Percentiles rank a stretch among this genome's conserved stretches.
Evolutionary conservation across 192 early-diverging fungal species (phyloP).

Genomic region (Haplosporangium gracile): DNA sequence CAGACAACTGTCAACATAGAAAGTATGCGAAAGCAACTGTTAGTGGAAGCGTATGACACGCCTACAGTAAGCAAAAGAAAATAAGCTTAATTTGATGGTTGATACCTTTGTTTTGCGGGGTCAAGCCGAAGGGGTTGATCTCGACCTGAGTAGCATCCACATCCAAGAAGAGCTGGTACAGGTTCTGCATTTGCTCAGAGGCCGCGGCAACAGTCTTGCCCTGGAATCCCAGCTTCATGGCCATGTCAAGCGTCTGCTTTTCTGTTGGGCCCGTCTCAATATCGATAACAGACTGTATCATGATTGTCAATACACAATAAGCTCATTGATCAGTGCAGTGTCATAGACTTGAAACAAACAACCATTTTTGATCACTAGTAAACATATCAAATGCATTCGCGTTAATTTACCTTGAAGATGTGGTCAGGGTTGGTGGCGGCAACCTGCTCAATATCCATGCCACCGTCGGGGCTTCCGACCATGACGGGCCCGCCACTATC

Average conservation of each 20-base stretch:
- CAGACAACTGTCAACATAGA: conserved; percentile 24
- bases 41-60: background rate
- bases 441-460: conserved; percentile 44
- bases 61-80: background rate
- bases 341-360: background rate
- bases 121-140: conserved; percentile 50
- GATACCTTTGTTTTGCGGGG: conserved; percentile 40
- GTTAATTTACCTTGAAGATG: conserved; percentile 28
- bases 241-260: conserved; percentile 44
- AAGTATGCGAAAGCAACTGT: background rate
- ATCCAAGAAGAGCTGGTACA: conserved; percentile 44
- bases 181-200: conserved; percentile 52
- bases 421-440: conserved; percentile 25
- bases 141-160: conserved; percentile 47
- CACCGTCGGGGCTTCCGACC: conserved; percentile 48
- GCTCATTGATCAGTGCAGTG: background rate
- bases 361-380: background rate
- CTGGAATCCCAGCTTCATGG: conserved; percentile 51
- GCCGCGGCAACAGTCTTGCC: conserved; percentile 46
- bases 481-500: conserved; percentile 44
- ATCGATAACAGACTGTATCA: conserved; percentile 27
- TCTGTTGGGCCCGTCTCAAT: conserved; percentile 52
- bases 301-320: too few relatives aligned
- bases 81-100: background rate
- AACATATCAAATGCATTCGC: background rate